Conservation (phyloP, 768 basidiomycete genomes). For the Mycena vitilis region DNA sequence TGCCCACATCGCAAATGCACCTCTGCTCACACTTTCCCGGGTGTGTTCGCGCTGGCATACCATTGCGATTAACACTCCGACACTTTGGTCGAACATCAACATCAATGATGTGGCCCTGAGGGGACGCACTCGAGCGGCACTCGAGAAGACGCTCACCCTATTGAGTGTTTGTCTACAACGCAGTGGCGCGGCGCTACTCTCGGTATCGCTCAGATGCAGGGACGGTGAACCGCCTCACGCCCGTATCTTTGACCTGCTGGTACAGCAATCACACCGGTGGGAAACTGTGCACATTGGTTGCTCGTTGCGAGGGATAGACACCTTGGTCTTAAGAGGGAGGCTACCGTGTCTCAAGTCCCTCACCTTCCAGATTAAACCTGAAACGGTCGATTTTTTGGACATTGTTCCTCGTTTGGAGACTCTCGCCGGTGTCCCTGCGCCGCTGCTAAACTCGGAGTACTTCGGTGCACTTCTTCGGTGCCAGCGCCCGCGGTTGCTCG, state of each 20-base stretch:
- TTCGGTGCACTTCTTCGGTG: not conserved
- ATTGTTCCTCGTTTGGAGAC: not conserved
- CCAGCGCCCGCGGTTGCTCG: not conserved
- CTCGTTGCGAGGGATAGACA: constrained; percentile 1
- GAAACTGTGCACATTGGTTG: not conserved
- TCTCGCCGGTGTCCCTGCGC: not conserved
- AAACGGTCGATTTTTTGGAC: constrained; percentile 7
- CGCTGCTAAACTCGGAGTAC: not conserved
- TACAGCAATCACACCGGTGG: constrained; percentile 12
- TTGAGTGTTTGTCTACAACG: not conserved
- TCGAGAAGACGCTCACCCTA: not conserved
- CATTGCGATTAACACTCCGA: not conserved
- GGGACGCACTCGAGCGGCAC: too few relatives aligned
- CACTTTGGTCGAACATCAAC: not conserved
- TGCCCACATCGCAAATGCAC: not conserved
- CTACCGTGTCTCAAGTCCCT: not conserved
- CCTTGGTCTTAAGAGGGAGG: constrained; percentile 6
- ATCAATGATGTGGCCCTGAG: not conserved
- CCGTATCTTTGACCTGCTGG: constrained; percentile 2
- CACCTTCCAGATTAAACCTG: not conserved
- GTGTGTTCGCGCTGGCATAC: constrained; percentile 1
- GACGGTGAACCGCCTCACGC: not conserved
- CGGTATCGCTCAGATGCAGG: not conserved
- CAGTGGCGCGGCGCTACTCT: not conserved
- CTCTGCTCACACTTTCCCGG: not conserved